Conservation (phyloP, 78 protist genomes). For the Dictyostelium firmibasis region DNA sequence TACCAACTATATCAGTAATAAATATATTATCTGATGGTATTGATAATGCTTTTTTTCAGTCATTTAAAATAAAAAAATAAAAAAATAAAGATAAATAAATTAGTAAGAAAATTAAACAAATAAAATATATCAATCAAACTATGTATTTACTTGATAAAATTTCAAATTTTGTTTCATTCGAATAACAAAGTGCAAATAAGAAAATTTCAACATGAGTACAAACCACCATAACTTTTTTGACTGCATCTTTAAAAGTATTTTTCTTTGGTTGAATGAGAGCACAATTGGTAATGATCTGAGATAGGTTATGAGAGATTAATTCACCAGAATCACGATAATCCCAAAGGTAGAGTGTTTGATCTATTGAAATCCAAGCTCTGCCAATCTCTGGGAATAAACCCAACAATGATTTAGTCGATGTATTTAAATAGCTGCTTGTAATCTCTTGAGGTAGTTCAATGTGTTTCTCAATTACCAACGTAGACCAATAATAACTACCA, state of each 20-base stretch:
- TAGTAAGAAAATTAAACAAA: not conserved
- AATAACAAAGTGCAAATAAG: slow-evolving; percentile 20
- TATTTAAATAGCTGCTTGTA: not conserved
- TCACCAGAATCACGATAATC: slow-evolving; percentile 41
- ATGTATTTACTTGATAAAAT: slow-evolving; percentile 15
- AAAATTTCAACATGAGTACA: slow-evolving; percentile 56
- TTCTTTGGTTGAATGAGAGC: slow-evolving; percentile 26
- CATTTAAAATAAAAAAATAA: not conserved
- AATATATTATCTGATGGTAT: slow-evolving; percentile 63
- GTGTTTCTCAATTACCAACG: slow-evolving; percentile 21
- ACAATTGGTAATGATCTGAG: slow-evolving; percentile 35
- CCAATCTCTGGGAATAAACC: slow-evolving; percentile 75
- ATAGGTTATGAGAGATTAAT: slow-evolving; percentile 17
- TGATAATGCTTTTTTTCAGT: slow-evolving; percentile 17
- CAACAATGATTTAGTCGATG: slow-evolving; percentile 1
- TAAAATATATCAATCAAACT: not conserved
- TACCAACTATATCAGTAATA: slow-evolving; percentile 75
- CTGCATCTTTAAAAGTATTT: slow-evolving; percentile 25
- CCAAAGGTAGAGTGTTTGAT: slow-evolving; percentile 71
- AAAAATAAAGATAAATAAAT: not conserved
- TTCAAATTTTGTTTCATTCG: slow-evolving; percentile 25
- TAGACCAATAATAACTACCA: not conserved
- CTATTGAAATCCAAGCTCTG: slow-evolving; percentile 56
- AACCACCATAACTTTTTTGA: slow-evolving; percentile 36
- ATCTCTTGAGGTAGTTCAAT: slow-evolving; percentile 47